Conservation (phyloP, 2,329 filamentous ascomycete species). For the Pezicula neosporulosa region DNA sequence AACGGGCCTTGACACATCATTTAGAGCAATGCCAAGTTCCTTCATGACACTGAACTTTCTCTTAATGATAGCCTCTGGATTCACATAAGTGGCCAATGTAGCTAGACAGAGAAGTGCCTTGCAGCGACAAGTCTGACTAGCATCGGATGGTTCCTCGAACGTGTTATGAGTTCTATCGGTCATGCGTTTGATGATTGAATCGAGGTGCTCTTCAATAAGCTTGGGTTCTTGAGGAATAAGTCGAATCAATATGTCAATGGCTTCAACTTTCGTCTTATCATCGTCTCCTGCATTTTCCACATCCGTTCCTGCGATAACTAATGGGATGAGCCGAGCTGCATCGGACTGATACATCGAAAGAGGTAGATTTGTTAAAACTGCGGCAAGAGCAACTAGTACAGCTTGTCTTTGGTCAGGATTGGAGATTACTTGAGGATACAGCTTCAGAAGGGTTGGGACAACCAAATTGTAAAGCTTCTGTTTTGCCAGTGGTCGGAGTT, state of each 20-base stretch:
- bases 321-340: conserved; percentile 14
- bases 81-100: conserved; percentile 16
- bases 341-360: conserved; percentile 10
- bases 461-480: conserved; percentile 15
- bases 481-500: conserved; percentile 22
- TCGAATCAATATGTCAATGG: conserved; percentile 17
- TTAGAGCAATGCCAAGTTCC: conserved; percentile 21
- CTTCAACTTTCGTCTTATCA: conserved; percentile 17
- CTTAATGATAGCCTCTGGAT: conserved; percentile 9
- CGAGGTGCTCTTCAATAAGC: conserved; percentile 20
- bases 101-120: conserved; percentile 25
- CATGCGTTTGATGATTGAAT: conserved; percentile 25
- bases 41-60: conserved; percentile 14
- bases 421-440: conserved; percentile 9
- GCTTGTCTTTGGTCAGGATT: conserved; percentile 15
- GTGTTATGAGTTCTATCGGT: conserved; percentile 24
- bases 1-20: conserved; percentile 23
- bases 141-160: conserved; percentile 20
- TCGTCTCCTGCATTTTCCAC: conserved; percentile 15
- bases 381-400: conserved; percentile 24
- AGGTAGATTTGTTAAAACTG: conserved; percentile 21
- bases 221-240: conserved; percentile 6
- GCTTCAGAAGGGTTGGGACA: conserved; percentile 10
- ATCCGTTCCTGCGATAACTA: conserved; percentile 21
- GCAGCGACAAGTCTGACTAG: conserved; percentile 14